A percentile compares a stretch with the other conserved stretches of the same genome.
Evolutionary conservation across 73 alveolate species (phyloP).

Genomic region (Tetrahymena malaccensis): DNA sequence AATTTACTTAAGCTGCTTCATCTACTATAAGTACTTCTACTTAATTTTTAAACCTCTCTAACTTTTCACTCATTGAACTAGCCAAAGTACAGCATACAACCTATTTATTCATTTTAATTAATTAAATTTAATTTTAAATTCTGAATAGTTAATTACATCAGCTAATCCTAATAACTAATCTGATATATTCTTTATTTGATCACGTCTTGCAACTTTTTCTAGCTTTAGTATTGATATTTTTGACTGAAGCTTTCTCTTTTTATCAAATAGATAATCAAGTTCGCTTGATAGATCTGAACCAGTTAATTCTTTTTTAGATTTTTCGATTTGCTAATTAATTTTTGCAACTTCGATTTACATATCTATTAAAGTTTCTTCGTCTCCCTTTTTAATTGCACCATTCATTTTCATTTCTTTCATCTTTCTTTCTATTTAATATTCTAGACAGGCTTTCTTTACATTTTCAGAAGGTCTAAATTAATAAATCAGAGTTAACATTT

Average conservation of each 20-base stretch:
- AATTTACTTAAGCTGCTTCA: slow-evolving; percentile 30
- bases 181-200: background rate
- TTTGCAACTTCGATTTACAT: background rate
- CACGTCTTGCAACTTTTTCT: background rate
- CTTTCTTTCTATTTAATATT: background rate
- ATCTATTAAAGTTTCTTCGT: background rate
- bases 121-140: background rate
- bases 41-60: slow-evolving; percentile 10
- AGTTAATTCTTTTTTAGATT: background rate
- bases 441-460: background rate
- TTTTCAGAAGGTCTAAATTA: background rate
- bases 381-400: background rate
- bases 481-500: too few relatives aligned
- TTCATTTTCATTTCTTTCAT: background rate
- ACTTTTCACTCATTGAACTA: slow-evolving; percentile 11
- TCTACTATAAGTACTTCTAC: slow-evolving; percentile 25
- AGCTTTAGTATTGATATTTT: background rate
- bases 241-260: background rate
- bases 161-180: background rate
- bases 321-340: background rate
- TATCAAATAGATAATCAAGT: background rate
- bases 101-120: background rate
- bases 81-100: slow-evolving; percentile 22
- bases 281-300: background rate
- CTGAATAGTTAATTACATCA: background rate